phyloP scores from a whole-genome alignment of 352 stramenopile genomes.

The Globisporangium orthogonon region DNA sequence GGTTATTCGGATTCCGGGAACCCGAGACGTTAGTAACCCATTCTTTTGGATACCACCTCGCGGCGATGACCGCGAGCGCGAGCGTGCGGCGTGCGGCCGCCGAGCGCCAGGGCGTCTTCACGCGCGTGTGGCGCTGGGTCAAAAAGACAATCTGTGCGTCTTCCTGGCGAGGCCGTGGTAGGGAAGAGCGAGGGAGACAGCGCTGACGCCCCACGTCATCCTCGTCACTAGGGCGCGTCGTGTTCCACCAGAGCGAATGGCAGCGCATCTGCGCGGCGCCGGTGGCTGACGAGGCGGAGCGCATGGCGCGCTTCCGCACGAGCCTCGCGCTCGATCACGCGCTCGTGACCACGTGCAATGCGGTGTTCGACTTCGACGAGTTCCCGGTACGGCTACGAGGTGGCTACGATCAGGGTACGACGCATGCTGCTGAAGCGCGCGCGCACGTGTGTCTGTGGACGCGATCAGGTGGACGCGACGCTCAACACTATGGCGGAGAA shows the following conservation, averaged over 20 bases:
- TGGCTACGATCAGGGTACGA: background rate
- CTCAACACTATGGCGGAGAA: constrained; percentile 46
- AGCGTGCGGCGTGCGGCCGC: constrained; percentile 53
- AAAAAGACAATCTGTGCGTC: constrained; percentile 31
- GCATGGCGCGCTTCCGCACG: constrained; percentile 70
- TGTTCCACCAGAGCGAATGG: constrained; percentile 70
- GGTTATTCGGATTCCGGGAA: no score
- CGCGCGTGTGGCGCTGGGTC: constrained; percentile 65
- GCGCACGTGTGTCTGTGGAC: no score
- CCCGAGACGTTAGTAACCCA: background rate
- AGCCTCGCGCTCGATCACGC: constrained; percentile 48
- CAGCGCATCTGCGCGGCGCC: constrained; percentile 52
- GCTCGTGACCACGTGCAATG: constrained; percentile 67
- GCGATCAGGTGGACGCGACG: constrained; percentile 60
- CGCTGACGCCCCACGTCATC: background rate
- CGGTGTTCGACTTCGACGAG: constrained; percentile 70
- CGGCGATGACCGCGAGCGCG: constrained; percentile 44
- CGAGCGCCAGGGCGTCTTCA: constrained; percentile 43
- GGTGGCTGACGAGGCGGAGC: constrained; percentile 42
- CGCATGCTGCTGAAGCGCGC: no score
- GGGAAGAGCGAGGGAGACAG: no score
- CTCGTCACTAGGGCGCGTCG: constrained; percentile 35
- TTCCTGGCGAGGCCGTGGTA: no score
- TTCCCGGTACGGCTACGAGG: constrained; percentile 39
- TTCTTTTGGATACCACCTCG: background rate